Conservation (phyloP, 768 basidiomycete genomes). For the Suillus luteus region DNA sequence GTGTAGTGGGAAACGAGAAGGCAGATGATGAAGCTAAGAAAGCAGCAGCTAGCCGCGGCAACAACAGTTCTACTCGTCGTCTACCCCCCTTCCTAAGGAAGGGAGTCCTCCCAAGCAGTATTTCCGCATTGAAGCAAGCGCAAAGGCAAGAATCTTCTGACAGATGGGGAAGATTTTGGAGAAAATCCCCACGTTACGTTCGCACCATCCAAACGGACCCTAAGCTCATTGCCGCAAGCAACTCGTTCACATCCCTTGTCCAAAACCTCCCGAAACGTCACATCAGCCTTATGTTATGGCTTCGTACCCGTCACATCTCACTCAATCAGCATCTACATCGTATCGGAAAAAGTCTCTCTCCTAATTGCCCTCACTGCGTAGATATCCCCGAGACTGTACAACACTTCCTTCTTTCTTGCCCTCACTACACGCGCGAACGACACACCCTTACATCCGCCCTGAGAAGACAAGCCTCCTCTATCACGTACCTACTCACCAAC, state of each 20-base stretch:
- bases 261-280: conserved; percentile 8
- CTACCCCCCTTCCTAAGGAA: neutral
- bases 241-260: conserved; percentile 12
- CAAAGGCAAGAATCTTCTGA: neutral
- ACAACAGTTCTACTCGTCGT: neutral
- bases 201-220: neutral
- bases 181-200: neutral
- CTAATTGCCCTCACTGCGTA: conserved; percentile 30
- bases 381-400: conserved; percentile 26
- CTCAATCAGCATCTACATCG: conserved; percentile 34
- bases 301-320: conserved; percentile 34
- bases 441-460: neutral
- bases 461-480: neutral
- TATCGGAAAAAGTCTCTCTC: conserved; percentile 24
- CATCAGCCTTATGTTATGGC: conserved; percentile 31
- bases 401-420: conserved; percentile 35
- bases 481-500: conserved; percentile 9
- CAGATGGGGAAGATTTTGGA: neutral
- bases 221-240: neutral
- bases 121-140: neutral
- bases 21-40: conserved; percentile 27
- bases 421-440: conserved; percentile 11
- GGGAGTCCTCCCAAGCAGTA: neutral
- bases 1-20: conserved; percentile 21
- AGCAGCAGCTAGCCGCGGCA: conserved; percentile 9